Evolutionary conservation across 805 yeast species (phyloP).

Genomic region (Priceomyces fermenticarens): DNA sequence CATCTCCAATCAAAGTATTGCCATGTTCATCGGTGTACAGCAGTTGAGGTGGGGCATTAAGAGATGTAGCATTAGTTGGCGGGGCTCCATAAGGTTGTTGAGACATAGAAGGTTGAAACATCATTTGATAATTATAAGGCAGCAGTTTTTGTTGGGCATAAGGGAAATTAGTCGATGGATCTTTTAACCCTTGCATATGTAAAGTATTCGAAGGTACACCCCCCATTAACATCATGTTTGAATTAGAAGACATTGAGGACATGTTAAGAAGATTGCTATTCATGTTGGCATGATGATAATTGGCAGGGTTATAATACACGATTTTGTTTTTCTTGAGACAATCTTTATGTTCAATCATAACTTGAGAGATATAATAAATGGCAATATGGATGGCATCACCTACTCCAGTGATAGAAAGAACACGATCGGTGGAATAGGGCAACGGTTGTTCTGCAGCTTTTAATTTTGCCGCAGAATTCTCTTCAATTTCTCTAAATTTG

Average conservation of each 20-base stretch:
- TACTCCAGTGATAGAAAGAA: constrained; percentile 68
- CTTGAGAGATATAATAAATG: constrained; percentile 67
- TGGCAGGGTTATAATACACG: constrained; percentile 59
- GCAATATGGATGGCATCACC: constrained; percentile 89
- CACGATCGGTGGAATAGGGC: constrained; percentile 75
- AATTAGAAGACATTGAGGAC: constrained; percentile 12
- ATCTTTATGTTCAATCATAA: constrained; percentile 59
- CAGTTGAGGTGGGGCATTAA: constrained; percentile 28
- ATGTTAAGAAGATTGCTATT: constrained; percentile 13
- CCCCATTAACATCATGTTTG: constrained; percentile 19
- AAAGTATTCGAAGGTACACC: constrained; percentile 11
- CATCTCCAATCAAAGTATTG: constrained; percentile 42
- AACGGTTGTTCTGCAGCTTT: constrained; percentile 70
- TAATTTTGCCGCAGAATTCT: constrained; percentile 71
- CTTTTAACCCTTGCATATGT: constrained; percentile 18
- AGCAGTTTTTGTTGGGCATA: constrained; percentile 14
- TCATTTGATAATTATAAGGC: constrained; percentile 37
- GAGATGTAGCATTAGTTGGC: constrained; percentile 8
- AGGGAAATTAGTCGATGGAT: constrained; percentile 10
- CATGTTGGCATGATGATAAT: constrained; percentile 23
- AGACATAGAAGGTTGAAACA: constrained; percentile 39
- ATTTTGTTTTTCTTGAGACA: constrained; percentile 50
- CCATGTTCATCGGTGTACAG: constrained; percentile 44
- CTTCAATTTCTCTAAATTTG: constrained; percentile 77
- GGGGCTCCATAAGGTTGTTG: constrained; percentile 25